Evolutionary conservation across 2,329 filamentous ascomycete genomes (phyloP).

Genomic region (Dothistroma pini): DNA sequence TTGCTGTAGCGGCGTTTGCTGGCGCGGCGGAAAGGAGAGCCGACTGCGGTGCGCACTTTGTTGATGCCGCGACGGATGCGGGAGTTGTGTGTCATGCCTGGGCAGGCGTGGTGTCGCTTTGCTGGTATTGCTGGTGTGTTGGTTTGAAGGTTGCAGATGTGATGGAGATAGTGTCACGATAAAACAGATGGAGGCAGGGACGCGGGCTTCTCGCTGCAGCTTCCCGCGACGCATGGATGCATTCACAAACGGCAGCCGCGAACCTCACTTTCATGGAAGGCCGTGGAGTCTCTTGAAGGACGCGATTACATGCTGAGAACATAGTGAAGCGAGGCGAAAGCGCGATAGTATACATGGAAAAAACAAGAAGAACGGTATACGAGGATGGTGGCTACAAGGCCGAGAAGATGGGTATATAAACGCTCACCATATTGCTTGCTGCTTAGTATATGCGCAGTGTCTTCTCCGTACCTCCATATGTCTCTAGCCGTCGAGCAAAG

Average conservation of each 20-base stretch:
- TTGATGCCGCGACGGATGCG: conserved; percentile 10
- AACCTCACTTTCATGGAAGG: neutral
- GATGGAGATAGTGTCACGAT: neutral
- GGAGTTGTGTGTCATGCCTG: conserved; percentile 1
- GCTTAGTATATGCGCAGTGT: too few relatives aligned
- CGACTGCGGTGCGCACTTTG: conserved; percentile 9
- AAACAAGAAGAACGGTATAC: too few relatives aligned
- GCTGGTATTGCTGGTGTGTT: neutral
- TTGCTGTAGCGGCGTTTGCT: neutral
- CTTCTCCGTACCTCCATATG: too few relatives aligned
- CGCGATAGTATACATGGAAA: too few relatives aligned
- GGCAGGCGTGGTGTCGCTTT: neutral
- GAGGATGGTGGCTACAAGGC: too few relatives aligned
- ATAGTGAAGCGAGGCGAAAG: neutral
- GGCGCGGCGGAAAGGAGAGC: conserved; percentile 3
- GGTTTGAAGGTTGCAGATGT: neutral
- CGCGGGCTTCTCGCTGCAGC: neutral
- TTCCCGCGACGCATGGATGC: neutral
- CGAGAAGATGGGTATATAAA: too few relatives aligned
- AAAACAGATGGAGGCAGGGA: neutral
- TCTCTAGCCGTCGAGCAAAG: too few relatives aligned
- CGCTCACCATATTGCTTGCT: too few relatives aligned
- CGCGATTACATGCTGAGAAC: neutral
- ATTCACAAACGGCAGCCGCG: neutral
- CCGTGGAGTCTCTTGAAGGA: neutral